These are phyloP conservation scores for Kazachstania viticola DNA, from an alignment of 805 yeast genomes.

Conservation along the genomic window DNA sequence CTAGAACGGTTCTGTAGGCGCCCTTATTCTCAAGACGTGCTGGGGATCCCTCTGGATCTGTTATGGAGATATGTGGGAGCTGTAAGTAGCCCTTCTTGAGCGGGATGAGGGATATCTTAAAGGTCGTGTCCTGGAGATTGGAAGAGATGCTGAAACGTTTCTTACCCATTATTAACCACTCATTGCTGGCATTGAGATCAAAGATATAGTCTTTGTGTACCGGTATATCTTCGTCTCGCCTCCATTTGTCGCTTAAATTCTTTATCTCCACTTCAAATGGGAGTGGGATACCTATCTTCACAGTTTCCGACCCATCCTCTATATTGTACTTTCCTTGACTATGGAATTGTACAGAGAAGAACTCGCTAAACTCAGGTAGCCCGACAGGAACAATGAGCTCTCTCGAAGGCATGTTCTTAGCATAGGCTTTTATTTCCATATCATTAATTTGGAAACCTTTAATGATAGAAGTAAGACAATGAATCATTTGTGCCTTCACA, in stretches of 20 bases:
- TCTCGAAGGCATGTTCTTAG: slow-evolving; percentile 11
- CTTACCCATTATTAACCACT: slow-evolving; percentile 77
- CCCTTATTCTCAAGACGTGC: slow-evolving; percentile 58
- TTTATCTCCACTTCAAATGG: slow-evolving; percentile 9
- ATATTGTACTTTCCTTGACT: neutral
- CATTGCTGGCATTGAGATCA: slow-evolving; percentile 41
- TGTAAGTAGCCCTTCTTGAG: slow-evolving; percentile 60
- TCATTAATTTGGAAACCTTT: slow-evolving; percentile 13
- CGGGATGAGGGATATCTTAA: slow-evolving; percentile 51
- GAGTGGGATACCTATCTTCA: slow-evolving; percentile 13
- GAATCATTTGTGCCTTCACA: slow-evolving; percentile 10
- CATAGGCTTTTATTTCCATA: slow-evolving; percentile 16
- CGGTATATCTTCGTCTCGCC: too few species aligned
- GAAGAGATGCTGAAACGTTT: slow-evolving; percentile 37
- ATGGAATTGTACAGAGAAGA: slow-evolving; percentile 15
- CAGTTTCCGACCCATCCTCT: neutral
- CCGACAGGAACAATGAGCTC: slow-evolving; percentile 19
- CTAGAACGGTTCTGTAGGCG: slow-evolving; percentile 55
- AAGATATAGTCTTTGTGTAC: slow-evolving; percentile 36
- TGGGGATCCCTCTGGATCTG: slow-evolving; percentile 24
- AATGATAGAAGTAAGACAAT: slow-evolving; percentile 9
- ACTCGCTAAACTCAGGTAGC: slow-evolving; percentile 16
- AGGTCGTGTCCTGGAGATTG: slow-evolving; percentile 22
- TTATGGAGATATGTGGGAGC: slow-evolving; percentile 51
- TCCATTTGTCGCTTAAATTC: slow-evolving; percentile 16